A percentile compares a stretch with the other conserved stretches of the same genome.
Evolutionary conservation across 1,284 basidiomycete genomes (phyloP).

Genomic region (Ganoderma lingzhi): DNA sequence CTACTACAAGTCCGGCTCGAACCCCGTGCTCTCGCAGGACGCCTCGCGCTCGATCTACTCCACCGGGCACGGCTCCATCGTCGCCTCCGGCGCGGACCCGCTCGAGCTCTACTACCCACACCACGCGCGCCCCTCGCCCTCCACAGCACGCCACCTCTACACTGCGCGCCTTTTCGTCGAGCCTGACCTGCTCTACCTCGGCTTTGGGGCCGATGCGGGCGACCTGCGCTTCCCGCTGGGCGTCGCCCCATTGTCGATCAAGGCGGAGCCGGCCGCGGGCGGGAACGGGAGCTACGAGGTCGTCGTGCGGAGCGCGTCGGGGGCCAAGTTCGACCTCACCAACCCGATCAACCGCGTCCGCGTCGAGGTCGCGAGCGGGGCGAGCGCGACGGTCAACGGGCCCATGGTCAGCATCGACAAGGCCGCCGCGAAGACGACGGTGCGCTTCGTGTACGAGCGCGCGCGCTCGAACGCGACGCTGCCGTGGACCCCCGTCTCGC

Average conservation of each 20-base stretch:
- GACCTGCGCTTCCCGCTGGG: conserved; percentile 20
- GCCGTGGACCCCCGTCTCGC: conserved; percentile 16
- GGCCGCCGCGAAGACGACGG: conserved; percentile 7
- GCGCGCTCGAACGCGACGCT: conserved; percentile 17
- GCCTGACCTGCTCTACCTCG: conserved; percentile 21
- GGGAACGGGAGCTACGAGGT: conserved; percentile 14
- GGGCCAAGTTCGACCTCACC: conserved; percentile 16
- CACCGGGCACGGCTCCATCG: conserved; percentile 22
- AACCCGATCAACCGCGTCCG: conserved; percentile 18
- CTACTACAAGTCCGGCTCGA: conserved; percentile 22
- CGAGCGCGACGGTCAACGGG: conserved; percentile 8
- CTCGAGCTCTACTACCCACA: conserved; percentile 23
- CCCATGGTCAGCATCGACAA: not conserved
- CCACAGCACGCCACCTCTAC: conserved; percentile 15
- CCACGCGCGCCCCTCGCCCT: conserved; percentile 20
- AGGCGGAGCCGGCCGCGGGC: not conserved
- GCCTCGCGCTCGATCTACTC: conserved; percentile 22
- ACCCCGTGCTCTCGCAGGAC: conserved; percentile 19
- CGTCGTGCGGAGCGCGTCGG: conserved; percentile 14
- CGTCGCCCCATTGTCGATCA: conserved; percentile 17
- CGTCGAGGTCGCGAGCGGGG: conserved; percentile 13
- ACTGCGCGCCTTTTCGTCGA: conserved; percentile 19
- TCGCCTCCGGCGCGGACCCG: conserved; percentile 13
- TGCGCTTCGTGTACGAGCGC: conserved; percentile 20
- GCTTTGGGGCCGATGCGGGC: conserved; percentile 15